Conservation (phyloP, 768 basidiomycete species). For the Phylloporus scabripes region DNA sequence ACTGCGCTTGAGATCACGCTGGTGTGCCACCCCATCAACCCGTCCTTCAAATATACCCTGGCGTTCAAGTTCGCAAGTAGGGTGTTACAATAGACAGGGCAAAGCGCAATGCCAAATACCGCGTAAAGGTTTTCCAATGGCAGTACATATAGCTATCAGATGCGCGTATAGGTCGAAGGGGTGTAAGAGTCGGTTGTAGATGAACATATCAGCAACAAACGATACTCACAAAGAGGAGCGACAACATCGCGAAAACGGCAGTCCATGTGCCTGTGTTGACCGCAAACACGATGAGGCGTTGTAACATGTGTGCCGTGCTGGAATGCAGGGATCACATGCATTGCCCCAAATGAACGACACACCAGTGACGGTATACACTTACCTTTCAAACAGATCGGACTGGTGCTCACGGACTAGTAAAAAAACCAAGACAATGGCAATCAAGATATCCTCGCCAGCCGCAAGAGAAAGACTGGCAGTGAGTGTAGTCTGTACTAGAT, state of each 20-base stretch:
- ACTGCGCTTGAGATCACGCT: too few relatives aligned
- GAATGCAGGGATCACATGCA: background rate
- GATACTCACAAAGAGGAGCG: background rate
- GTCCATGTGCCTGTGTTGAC: slow-evolving; percentile 36
- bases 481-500: background rate
- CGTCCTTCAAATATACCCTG: background rate
- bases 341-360: too few relatives aligned
- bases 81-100: background rate
- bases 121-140: background rate
- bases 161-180: too few relatives aligned
- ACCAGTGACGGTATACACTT: background rate
- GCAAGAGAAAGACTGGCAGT: background rate
- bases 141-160: background rate
- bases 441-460: background rate
- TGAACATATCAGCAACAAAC: background rate
- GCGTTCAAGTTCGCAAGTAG: background rate
- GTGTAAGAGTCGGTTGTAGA: too few relatives aligned
- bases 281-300: background rate
- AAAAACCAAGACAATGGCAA: background rate
- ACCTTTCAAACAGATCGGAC: background rate
- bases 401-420: background rate
- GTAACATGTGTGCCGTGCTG: background rate
- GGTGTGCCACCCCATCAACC: too few relatives aligned
- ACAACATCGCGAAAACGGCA: slow-evolving; percentile 43
- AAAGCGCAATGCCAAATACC: background rate